Conservation (phyloP, 1,139 yeast genomes). For the Citeromyces hawaiiensis region DNA sequence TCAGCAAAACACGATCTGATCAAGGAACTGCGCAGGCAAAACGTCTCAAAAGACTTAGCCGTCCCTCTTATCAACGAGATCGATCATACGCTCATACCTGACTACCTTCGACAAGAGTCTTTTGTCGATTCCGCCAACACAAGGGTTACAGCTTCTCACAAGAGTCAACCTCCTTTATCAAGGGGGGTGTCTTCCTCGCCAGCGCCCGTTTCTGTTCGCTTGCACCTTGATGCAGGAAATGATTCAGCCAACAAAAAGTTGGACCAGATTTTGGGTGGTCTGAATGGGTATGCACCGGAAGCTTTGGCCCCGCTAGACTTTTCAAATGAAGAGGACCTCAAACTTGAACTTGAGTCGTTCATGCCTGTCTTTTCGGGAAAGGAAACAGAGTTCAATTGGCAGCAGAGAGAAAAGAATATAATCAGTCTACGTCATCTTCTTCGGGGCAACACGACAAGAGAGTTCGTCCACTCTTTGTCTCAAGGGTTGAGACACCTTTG, state of each 20-base stretch:
- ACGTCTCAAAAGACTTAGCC: constrained; percentile 19
- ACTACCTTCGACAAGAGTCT: constrained; percentile 5
- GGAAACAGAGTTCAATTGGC: constrained; percentile 89
- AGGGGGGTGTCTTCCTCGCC: background rate
- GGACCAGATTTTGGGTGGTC: background rate
- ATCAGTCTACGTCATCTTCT: constrained; percentile 42
- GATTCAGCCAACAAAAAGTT: background rate
- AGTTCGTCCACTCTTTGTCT: constrained; percentile 27
- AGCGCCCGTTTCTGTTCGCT: background rate
- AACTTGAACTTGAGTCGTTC: constrained; percentile 22
- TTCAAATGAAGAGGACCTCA: constrained; percentile 19
- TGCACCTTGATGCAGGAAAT: background rate
- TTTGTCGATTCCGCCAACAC: background rate
- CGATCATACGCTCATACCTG: constrained; percentile 13
- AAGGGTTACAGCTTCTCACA: background rate
- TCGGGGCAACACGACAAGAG: constrained; percentile 37
- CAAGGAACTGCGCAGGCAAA: constrained; percentile 27
- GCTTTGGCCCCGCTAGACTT: constrained; percentile 6
- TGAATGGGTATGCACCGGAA: constrained; percentile 7
- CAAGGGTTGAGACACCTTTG: constrained; percentile 27
- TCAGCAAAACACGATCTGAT: constrained; percentile 34
- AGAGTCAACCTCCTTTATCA: background rate
- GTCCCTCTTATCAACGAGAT: constrained; percentile 20
- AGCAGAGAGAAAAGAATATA: constrained; percentile 49
- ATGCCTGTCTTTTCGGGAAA: constrained; percentile 41